phyloP scores from a whole-genome alignment of 768 basidiomycete species.

The Hemileccinum impolitum region DNA sequence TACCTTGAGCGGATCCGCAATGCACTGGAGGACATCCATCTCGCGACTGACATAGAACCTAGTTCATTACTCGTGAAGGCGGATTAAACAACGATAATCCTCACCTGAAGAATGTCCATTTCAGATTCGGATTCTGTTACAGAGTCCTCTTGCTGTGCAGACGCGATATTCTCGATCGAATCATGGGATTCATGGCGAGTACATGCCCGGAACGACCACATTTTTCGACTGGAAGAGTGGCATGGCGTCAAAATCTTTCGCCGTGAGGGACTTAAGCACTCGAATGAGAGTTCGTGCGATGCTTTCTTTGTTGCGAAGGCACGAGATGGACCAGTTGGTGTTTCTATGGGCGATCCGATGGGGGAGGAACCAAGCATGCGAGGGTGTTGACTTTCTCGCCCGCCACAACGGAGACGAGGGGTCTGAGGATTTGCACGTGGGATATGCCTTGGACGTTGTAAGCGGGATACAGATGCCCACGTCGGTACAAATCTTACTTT shows the following conservation, averaged over 20 bases:
- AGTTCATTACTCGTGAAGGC: neutral
- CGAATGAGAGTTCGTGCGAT: neutral
- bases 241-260: neutral
- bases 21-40: neutral
- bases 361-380: constrained; percentile 3
- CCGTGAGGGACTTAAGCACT: neutral
- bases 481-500: constrained; percentile 15
- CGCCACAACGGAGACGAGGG: neutral
- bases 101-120: constrained; percentile 10
- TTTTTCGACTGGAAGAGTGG: constrained; percentile 5
- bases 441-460: constrained; percentile 7
- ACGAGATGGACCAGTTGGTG: neutral
- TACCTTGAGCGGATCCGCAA: neutral
- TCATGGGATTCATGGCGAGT: neutral
- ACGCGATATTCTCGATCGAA: constrained; percentile 7
- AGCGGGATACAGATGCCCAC: neutral
- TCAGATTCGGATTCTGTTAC: constrained; percentile 32
- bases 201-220: neutral
- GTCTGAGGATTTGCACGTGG: neutral
- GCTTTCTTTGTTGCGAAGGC: constrained; percentile 1
- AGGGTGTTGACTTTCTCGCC: constrained; percentile 1
- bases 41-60: neutral
- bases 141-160: constrained; percentile 22
- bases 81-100: neutral
- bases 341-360: neutral